These are phyloP conservation scores for Gonium pectorale DNA, from an alignment of 139 green algal species.

Conservation along the genomic window DNA sequence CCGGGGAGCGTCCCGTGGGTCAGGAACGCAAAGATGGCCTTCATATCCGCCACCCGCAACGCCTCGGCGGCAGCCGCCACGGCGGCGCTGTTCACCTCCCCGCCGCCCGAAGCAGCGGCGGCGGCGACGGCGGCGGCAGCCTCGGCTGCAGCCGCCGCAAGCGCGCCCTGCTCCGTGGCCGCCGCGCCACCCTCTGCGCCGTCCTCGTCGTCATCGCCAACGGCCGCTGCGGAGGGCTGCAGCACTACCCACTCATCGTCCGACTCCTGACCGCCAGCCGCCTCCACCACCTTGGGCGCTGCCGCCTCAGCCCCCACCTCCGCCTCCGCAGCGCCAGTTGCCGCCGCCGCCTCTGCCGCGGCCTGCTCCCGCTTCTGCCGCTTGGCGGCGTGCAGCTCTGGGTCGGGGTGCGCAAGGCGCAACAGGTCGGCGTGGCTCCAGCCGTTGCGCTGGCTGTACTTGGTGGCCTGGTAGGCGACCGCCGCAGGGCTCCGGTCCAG, in stretches of 20 bases:
- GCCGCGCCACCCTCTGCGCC: background rate
- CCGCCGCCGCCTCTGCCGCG: background rate
- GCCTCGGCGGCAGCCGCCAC: background rate
- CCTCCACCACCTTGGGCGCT: background rate
- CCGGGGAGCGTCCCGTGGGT: constrained; percentile 32
- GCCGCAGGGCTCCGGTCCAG: constrained; percentile 1
- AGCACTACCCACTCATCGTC: too few species aligned
- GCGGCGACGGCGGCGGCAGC: background rate
- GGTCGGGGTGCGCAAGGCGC: constrained; percentile 34
- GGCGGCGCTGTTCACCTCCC: background rate
- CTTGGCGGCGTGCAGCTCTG: background rate
- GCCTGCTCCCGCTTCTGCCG: background rate
- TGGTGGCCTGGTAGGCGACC: constrained; percentile 41
- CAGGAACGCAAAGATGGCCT: constrained; percentile 37
- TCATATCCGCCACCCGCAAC: constrained; percentile 15
- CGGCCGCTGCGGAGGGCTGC: too few species aligned
- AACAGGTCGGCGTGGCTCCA: constrained; percentile 43
- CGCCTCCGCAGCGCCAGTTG: background rate
- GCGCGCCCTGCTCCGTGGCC: background rate
- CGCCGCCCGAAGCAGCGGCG: background rate
- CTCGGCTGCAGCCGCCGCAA: constrained; percentile 9
- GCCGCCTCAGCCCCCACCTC: background rate
- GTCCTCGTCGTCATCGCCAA: background rate
- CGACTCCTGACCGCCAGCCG: too few species aligned
- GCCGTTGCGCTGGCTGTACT: constrained; percentile 42